These are phyloP conservation scores for Hypericum androsaemum DNA, from an alignment of 345 rosid genomes.

Conservation along the genomic window DNA sequence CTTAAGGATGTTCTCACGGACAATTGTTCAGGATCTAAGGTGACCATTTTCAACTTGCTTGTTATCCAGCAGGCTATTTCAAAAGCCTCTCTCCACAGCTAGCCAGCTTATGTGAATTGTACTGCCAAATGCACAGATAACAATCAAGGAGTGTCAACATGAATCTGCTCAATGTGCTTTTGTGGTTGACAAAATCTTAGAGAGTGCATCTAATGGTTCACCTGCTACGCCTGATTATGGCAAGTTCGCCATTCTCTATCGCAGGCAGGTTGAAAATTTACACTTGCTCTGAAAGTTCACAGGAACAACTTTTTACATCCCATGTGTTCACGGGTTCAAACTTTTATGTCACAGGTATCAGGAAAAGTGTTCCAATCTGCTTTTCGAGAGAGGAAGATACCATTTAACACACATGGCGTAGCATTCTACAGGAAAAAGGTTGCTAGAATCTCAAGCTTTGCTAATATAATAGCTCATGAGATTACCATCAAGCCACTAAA, in stretches of 20 bases:
- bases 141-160: constrained; percentile 74
- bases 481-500: too few relatives aligned
- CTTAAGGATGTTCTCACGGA: constrained; percentile 63
- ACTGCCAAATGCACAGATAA: constrained; percentile 36
- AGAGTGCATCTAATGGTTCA: constrained; percentile 34
- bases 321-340: constrained; percentile 10
- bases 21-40: constrained; percentile 86
- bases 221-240: constrained; percentile 47
- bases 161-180: constrained; percentile 85
- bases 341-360: constrained; percentile 46
- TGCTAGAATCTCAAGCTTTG: not conserved
- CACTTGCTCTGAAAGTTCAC: constrained; percentile 2
- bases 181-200: constrained; percentile 81
- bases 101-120: constrained; percentile 9
- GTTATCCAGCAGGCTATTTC: not conserved
- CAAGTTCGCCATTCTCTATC: constrained; percentile 66
- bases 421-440: constrained; percentile 97
- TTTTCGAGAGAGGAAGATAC: constrained; percentile 81
- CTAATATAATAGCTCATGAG: not conserved
- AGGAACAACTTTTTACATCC: constrained; percentile 4
- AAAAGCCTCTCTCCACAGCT: not conserved
- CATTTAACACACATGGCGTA: constrained; percentile 85
- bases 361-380: constrained; percentile 75
- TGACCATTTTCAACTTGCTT: constrained; percentile 16
- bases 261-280: constrained; percentile 72